These are phyloP conservation scores for Amaranthus hypochondriacus DNA, from an alignment of 148 eudicot species.

Conservation along the genomic window DNA sequence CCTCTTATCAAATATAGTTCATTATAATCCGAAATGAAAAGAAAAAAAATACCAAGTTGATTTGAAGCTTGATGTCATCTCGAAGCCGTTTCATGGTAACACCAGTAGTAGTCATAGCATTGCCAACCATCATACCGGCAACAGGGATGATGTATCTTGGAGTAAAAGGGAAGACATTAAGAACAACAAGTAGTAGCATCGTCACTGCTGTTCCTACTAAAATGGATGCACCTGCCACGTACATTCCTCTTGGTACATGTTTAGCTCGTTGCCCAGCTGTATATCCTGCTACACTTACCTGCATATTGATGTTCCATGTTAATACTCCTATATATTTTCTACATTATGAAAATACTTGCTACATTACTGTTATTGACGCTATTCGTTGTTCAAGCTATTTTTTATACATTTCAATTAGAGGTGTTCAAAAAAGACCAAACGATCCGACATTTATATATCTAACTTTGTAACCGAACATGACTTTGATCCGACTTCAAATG, in stretches of 20 bases:
- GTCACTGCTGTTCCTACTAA: slow-evolving; percentile 72
- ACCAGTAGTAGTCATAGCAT: slow-evolving; percentile 92
- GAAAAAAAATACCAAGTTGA: slow-evolving; percentile 47
- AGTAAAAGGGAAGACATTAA: slow-evolving; percentile 85
- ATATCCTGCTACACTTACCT: slow-evolving; percentile 91
- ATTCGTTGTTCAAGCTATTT: too few relatives aligned
- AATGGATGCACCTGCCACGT: slow-evolving; percentile 75
- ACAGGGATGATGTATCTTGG: slow-evolving; percentile 87
- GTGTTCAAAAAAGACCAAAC: too few relatives aligned
- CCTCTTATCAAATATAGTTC: too few relatives aligned
- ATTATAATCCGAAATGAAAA: background rate
- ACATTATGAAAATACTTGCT: background rate
- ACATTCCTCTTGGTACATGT: slow-evolving; percentile 80
- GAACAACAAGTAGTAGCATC: slow-evolving; percentile 51
- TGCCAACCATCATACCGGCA: slow-evolving; percentile 98
- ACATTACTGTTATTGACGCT: too few relatives aligned
- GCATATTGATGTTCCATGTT: background rate
- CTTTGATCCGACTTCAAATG: too few relatives aligned
- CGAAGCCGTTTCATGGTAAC: slow-evolving; percentile 95
- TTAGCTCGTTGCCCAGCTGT: slow-evolving; percentile 91
- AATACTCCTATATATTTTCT: background rate
- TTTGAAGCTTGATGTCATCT: slow-evolving; percentile 76
- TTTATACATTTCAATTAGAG: too few relatives aligned
- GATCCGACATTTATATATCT: too few relatives aligned
- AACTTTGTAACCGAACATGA: too few relatives aligned